Conservation (phyloP, 331 rosid genomes). For the Malus hybrid region DNA sequence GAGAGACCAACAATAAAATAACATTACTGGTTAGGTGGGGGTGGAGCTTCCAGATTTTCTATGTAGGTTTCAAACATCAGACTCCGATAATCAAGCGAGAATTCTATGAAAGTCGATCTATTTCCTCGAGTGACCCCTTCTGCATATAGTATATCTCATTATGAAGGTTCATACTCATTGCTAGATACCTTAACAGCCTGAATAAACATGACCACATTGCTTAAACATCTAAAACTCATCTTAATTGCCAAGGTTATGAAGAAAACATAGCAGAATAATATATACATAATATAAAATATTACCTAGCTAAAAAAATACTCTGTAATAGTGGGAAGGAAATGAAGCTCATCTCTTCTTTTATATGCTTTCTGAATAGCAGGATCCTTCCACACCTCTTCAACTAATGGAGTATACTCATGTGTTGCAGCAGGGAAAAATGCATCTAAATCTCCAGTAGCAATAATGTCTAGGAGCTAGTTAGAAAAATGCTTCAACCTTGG, state of each 20-base stretch:
- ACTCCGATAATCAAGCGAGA: constrained; percentile 79
- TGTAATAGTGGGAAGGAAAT: constrained; percentile 89
- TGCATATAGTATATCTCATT: constrained; percentile 81
- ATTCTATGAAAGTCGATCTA: constrained; percentile 90
- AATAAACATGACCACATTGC: constrained; percentile 9
- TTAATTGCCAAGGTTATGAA: neutral
- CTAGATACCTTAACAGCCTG: constrained; percentile 96
- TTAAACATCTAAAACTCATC: neutral
- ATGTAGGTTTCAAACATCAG: constrained; percentile 74
- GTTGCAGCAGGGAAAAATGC: constrained; percentile 99
- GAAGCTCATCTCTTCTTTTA: constrained; percentile 83
- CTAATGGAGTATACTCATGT: constrained; percentile 93
- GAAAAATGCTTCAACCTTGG: constrained; percentile 91
- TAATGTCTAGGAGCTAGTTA: constrained; percentile 89
- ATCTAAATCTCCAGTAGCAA: constrained; percentile 95
- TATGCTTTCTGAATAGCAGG: constrained; percentile 89
- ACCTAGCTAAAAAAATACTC: constrained; percentile 93
- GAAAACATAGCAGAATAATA: neutral
- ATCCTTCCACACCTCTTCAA: constrained; percentile 96
- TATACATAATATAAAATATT: neutral
- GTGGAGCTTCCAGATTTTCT: constrained; percentile 73
- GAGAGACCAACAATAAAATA: neutral
- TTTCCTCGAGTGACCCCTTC: constrained; percentile 96
- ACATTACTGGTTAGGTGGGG: constrained; percentile 61
- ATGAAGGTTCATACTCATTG: constrained; percentile 92